Percentiles rank a stretch among this genome's conserved stretches.
These are phyloP conservation scores for Colletotrichum incanum DNA, from an alignment of 2,329 filamentous ascomycete species.

Conservation along the genomic window DNA sequence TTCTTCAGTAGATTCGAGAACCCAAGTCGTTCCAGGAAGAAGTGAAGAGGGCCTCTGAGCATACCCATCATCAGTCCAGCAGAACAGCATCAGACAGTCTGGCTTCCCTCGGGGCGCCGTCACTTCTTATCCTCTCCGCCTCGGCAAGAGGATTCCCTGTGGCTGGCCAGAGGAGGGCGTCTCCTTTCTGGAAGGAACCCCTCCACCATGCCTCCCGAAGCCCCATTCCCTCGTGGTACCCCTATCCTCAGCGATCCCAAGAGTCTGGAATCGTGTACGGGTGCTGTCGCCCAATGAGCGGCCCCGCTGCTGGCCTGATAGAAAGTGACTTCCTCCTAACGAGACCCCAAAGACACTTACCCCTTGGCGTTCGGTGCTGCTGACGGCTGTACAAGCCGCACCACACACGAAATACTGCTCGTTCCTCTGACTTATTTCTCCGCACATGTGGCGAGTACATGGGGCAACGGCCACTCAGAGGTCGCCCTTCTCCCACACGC, in stretches of 20 bases:
- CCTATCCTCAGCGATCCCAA: conserved; percentile 42
- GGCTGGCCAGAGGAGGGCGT: conserved; percentile 24
- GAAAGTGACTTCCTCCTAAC: conserved; percentile 43
- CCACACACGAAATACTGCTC: conserved; percentile 15
- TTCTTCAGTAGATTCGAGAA: too few species aligned
- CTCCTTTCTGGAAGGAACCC: conserved; percentile 27
- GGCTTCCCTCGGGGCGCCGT: conserved; percentile 3
- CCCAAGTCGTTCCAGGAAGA: background rate
- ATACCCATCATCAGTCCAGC: background rate
- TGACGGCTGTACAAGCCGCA: conserved; percentile 17
- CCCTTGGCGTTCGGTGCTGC: conserved; percentile 17
- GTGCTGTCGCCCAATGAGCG: conserved; percentile 34
- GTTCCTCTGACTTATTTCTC: background rate
- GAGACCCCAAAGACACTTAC: conserved; percentile 31
- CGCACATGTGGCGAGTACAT: conserved; percentile 36
- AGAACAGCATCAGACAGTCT: background rate
- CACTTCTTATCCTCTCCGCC: conserved; percentile 35
- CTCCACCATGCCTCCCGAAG: conserved; percentile 31
- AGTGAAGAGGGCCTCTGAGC: background rate
- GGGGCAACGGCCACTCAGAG: conserved; percentile 33
- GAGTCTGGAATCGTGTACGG: conserved; percentile 40
- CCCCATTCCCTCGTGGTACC: conserved; percentile 35
- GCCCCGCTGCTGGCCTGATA: conserved; percentile 34
- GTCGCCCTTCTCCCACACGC: conserved; percentile 22
- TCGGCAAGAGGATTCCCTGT: conserved; percentile 19